Conservation (phyloP, 169 alveolate species). For the Plasmodium malariae region DNA sequence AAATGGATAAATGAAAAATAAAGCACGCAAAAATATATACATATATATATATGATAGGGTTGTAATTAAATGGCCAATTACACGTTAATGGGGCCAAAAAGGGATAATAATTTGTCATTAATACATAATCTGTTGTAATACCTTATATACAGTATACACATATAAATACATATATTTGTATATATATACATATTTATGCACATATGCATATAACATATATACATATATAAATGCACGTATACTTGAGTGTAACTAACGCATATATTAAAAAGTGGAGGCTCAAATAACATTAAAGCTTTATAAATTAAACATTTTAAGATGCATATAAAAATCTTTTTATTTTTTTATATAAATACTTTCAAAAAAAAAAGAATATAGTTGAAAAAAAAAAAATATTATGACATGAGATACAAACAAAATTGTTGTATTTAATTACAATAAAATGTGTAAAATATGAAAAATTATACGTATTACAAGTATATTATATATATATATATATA, state of each 20-base stretch:
- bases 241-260: background rate
- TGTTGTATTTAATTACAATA: background rate
- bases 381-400: too few relatives aligned
- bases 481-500: background rate
- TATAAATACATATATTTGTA: background rate
- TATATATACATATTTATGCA: too few relatives aligned
- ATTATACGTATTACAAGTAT: too few relatives aligned
- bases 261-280: background rate
- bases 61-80: background rate
- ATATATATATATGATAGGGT: background rate
- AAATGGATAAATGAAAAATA: background rate
- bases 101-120: background rate
- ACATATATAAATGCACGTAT: background rate
- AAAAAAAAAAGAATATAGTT: background rate
- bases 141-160: background rate
- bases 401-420: background rate
- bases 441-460: background rate
- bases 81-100: background rate
- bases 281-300: background rate
- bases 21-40: background rate
- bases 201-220: background rate
- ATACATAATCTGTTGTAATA: background rate
- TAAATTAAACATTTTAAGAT: background rate
- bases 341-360: background rate
- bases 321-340: too few relatives aligned